Evolutionary conservation across 192 early-diverging fungal species (phyloP).

Genomic region (Coemansia sp.): DNA sequence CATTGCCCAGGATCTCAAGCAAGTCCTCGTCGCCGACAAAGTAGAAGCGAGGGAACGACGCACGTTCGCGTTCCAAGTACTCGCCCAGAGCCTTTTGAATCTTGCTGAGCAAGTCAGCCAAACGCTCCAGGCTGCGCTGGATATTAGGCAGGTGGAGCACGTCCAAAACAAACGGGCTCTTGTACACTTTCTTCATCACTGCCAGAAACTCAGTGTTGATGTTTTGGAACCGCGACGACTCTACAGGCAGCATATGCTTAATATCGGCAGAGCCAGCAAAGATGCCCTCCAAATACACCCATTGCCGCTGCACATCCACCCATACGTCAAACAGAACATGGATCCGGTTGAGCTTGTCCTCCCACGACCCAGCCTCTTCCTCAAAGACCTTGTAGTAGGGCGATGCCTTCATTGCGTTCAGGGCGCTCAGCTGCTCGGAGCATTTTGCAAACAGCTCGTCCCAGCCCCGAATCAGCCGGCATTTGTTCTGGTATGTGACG

Average conservation of each 20-base stretch:
- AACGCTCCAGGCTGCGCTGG: slow-evolving; percentile 91
- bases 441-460: slow-evolving; percentile 97
- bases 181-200: slow-evolving; percentile 99
- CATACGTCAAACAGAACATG: slow-evolving; percentile 98
- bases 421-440: slow-evolving; percentile 90
- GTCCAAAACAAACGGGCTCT: slow-evolving; percentile 95
- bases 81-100: slow-evolving; percentile 99
- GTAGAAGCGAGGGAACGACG: slow-evolving; percentile 98
- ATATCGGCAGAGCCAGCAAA: slow-evolving; percentile 96
- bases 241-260: slow-evolving; percentile 93
- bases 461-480: slow-evolving; percentile 95
- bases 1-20: slow-evolving; percentile 99
- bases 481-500: slow-evolving; percentile 96
- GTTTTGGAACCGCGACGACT: slow-evolving; percentile 92
- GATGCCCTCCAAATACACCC: slow-evolving; percentile 99
- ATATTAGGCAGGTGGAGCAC: slow-evolving; percentile 90
- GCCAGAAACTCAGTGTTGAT: slow-evolving; percentile 98
- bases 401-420: slow-evolving; percentile 95
- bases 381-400: slow-evolving; percentile 98
- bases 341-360: slow-evolving; percentile 94
- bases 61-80: slow-evolving; percentile 95
- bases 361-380: slow-evolving; percentile 92
- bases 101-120: slow-evolving; percentile 88
- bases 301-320: slow-evolving; percentile 99
- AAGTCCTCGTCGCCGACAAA: slow-evolving; percentile 99